Evolutionary conservation across 1,139 yeast species (phyloP).

Genomic region (Saccharomyces hybrid): DNA sequence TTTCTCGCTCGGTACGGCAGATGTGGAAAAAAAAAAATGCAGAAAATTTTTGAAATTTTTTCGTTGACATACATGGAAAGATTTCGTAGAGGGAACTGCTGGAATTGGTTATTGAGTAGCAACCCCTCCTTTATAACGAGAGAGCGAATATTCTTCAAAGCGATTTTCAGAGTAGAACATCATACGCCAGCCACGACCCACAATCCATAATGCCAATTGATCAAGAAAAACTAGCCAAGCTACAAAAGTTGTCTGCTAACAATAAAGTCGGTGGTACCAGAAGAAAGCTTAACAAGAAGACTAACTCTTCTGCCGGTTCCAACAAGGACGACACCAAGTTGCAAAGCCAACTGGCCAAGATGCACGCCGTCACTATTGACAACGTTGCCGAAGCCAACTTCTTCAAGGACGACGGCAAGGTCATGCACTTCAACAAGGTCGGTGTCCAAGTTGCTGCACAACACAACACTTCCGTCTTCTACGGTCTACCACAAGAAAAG

Average conservation of each 20-base stretch:
- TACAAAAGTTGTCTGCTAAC: constrained; percentile 62
- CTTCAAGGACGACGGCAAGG: constrained; percentile 94
- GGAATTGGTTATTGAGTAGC: neutral
- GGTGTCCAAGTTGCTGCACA: constrained; percentile 90
- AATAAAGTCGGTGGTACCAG: constrained; percentile 87
- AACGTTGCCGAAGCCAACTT: constrained; percentile 95
- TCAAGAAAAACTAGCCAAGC: constrained; percentile 80
- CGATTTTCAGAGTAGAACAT: neutral
- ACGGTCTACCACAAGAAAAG: constrained; percentile 94
- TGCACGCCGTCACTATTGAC: constrained; percentile 81
- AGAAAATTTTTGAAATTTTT: neutral
- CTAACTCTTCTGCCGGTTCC: constrained; percentile 29
- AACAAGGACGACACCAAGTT: constrained; percentile 78
- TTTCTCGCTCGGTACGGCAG: neutral
- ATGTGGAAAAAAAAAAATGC: neutral
- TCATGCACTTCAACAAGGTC: constrained; percentile 89
- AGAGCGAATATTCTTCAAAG: neutral
- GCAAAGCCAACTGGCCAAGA: constrained; percentile 81
- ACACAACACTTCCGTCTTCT: constrained; percentile 88
- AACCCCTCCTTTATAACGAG: neutral
- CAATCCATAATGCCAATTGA: constrained; percentile 60
- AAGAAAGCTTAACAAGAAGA: constrained; percentile 65
- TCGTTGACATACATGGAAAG: neutral
- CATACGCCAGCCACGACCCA: neutral
- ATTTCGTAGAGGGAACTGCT: neutral